Conservation (phyloP, 2,329 filamentous ascomycete genomes). For the Ilyonectria robusta region DNA sequence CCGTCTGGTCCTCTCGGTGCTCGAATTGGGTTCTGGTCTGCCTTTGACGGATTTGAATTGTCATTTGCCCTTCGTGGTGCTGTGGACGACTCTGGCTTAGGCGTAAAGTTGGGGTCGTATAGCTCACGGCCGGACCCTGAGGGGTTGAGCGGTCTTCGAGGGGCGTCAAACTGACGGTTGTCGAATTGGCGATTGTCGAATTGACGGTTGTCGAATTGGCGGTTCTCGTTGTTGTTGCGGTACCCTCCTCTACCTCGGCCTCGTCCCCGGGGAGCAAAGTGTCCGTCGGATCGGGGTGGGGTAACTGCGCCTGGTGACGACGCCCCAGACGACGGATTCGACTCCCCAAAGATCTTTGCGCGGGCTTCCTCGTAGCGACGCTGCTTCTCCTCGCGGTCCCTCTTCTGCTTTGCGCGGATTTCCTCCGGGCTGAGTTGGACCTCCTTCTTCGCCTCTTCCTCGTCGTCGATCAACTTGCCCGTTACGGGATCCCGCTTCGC, state of each 20-base stretch:
- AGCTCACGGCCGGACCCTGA: slow-evolving; percentile 69
- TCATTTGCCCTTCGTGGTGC: slow-evolving; percentile 58
- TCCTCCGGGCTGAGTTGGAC: slow-evolving; percentile 80
- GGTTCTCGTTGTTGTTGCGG: slow-evolving; percentile 48
- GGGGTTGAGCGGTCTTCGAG: slow-evolving; percentile 45
- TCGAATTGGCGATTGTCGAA: slow-evolving; percentile 52
- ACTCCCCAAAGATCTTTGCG: slow-evolving; percentile 86
- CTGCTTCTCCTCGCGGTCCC: slow-evolving; percentile 90
- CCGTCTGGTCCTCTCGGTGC: slow-evolving; percentile 84
- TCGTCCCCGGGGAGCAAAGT: slow-evolving; percentile 57
- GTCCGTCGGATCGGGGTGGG: slow-evolving; percentile 64
- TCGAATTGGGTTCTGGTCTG: slow-evolving; percentile 76
- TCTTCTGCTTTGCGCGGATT: slow-evolving; percentile 81
- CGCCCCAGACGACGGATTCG: slow-evolving; percentile 66
- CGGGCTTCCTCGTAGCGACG: slow-evolving; percentile 90
- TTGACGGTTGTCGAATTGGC: slow-evolving; percentile 51
- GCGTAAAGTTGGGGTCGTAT: slow-evolving; percentile 81
- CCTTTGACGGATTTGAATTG: slow-evolving; percentile 53
- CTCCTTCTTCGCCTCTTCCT: slow-evolving; percentile 74
- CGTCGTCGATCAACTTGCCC: slow-evolving; percentile 62
- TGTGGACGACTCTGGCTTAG: slow-evolving; percentile 70
- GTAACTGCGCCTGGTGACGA: slow-evolving; percentile 74
- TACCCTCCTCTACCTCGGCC: slow-evolving; percentile 61
- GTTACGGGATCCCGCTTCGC: slow-evolving; percentile 70
- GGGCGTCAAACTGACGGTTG: slow-evolving; percentile 49